Base-by-base conservation (phyloP, 768 basidiomycete species). In the Tulasnella sp. region DNA sequence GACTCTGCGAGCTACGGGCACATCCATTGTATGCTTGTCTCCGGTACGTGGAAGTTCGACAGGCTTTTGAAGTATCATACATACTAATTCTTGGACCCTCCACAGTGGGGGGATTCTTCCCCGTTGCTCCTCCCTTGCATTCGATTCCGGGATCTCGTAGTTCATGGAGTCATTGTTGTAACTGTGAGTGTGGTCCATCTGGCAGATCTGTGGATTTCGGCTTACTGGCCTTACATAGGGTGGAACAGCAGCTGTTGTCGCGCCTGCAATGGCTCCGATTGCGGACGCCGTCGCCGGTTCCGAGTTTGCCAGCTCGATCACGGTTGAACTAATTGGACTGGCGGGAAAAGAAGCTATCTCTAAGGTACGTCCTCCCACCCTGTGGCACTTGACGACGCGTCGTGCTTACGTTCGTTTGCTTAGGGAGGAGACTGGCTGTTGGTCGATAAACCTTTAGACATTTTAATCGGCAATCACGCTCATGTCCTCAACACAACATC, bases 111-210 rank as follows among this genome's bases (percentile, higher is more conserved):
- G 0, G 91, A 92, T 83, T 91, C 90, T 4, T 91, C 90, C 18
- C 91, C 91, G 22, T 84, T 92, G 5, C 86, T 91, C 34, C 87
- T 92, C 31, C 91, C 92, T 20, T 92, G 91, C 84, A 90, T 92
- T 69, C 88, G 91, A 3, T 91, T 92, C 84, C 86, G 91, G 46
- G 91, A 92, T 84, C 86, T 92, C 28, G 90, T 88, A 40, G 89
- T 92, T 34, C 91, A 92, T 83, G 89, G 89, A 6, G 89, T 92
- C 72, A 88, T 92, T 42, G 90, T 87, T 75, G 91, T 90, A 41
- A 92, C 92, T 58, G 82, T 77, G 24, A n/a, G 91, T 92, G 1
- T 24, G 54, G 22, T n/a, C 0, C 24, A n/a, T n/a, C 11, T 1
- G 54, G 83, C 85, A 88, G 84, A 22, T 78, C 75, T 44, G 3